phyloP scores from a whole-genome alignment of 1,284 basidiomycete species.

The Papiliotrema terrestris region DNA sequence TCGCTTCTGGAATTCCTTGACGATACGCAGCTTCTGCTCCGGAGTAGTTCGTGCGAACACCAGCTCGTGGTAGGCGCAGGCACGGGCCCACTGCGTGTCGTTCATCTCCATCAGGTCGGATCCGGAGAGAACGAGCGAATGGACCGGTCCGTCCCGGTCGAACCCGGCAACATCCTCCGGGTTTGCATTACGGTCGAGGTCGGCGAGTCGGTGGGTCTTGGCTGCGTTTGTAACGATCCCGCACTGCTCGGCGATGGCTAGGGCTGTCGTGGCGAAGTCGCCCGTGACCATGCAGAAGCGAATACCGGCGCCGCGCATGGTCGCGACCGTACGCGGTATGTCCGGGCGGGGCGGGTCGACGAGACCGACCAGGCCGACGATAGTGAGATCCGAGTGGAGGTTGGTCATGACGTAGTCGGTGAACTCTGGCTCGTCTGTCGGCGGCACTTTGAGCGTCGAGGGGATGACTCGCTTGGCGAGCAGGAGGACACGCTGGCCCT shows the following conservation, averaged over 20 bases:
- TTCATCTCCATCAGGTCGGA: constrained; percentile 55
- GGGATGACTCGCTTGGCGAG: constrained; percentile 48
- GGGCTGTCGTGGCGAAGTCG: constrained; percentile 53
- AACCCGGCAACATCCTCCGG: constrained; percentile 28
- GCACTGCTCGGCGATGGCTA: constrained; percentile 60
- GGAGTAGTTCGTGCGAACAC: constrained; percentile 71
- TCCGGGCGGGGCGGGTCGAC: constrained; percentile 63
- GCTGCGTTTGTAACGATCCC: constrained; percentile 57
- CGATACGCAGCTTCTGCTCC: constrained; percentile 68
- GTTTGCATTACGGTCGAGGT: constrained; percentile 38
- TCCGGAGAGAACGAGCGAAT: constrained; percentile 53
- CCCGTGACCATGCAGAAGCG: constrained; percentile 70
- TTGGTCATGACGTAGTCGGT: constrained; percentile 35
- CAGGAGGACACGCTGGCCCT: constrained; percentile 61
- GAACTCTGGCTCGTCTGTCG: constrained; percentile 48
- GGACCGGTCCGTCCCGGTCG: background rate
- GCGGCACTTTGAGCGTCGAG: constrained; percentile 10
- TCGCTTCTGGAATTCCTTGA: constrained; percentile 58
- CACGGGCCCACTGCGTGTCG: constrained; percentile 54
- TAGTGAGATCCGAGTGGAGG: constrained; percentile 52
- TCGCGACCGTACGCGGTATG: constrained; percentile 55
- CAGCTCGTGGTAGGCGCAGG: constrained; percentile 61
- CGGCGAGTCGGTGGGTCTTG: constrained; percentile 50
- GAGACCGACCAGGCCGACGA: constrained; percentile 63
- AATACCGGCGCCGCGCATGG: constrained; percentile 60